Base-by-base conservation (phyloP, 2,329 filamentous ascomycete species). In the Onygenales sp. region DNA sequence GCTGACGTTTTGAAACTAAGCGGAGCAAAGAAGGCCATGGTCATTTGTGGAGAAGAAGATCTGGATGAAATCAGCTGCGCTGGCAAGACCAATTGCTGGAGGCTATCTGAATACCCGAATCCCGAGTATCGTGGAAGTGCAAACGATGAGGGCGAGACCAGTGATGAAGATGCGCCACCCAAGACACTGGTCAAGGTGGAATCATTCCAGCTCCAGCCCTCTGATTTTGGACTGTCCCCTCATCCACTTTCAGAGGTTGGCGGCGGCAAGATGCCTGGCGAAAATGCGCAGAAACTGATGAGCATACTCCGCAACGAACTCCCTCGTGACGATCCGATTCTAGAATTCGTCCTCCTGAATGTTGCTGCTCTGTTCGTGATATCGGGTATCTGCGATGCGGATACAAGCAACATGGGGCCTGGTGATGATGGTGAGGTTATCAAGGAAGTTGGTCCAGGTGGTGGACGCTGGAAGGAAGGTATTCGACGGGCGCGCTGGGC, bases 61-160 rank as follows among this genome's bases (percentile, higher is more conserved):
- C 82, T 98, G 33, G 93, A 98, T 67, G 93, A 98, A 74, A 82
- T 98, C 57, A 93, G 87, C 62, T 96, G 92, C 61, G 93, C 92
- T 1, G 92, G 93, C 0, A 78, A 78, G 37, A 95, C 91, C 2
- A 84, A 87, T 63, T 95, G 91, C 78, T 98, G 93, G 93, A 83
- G 83, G 71, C 72, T 96, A 31, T 75, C 74, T 4, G 77, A 79
- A 56, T 70, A 74, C 50, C 65, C 72, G 1, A 77, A 77, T 64
- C 67, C 76, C 4, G 66, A 64, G 10, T 76, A 71, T 56, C 62
- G 7, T 57, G 59, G 32, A 32, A 47, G 10, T 4, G 60, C 66
- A 13, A 58, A 64, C 2, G 66, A 67, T 9, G 66, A 67, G 4
- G 68, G 71, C 13, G 63, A 21, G 63, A 61, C 52, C 63, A 70